Evolutionary conservation across 257 asterid species (phyloP).

Genomic region (Thymus quinquecostatus): DNA sequence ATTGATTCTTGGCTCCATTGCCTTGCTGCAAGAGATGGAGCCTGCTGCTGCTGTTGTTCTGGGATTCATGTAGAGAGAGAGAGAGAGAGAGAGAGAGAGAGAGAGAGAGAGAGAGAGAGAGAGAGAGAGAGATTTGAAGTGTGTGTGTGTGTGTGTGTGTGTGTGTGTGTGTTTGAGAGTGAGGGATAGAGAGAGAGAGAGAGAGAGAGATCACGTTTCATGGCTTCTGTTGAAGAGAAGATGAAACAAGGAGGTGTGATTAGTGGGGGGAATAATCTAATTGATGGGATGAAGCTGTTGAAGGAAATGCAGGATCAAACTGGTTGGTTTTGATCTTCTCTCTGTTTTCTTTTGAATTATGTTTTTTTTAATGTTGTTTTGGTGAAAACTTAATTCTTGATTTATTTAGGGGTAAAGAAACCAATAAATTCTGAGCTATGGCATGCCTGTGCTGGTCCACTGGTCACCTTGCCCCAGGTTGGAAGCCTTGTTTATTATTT

Average conservation of each 20-base stretch:
- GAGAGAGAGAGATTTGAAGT: neutral
- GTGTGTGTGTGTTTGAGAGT: neutral
- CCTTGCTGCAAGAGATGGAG: slow-evolving; percentile 38
- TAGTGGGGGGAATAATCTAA: slow-evolving; percentile 55
- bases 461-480: slow-evolving; percentile 85
- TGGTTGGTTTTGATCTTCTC: slow-evolving; percentile 53
- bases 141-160: neutral
- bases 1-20: slow-evolving; percentile 15
- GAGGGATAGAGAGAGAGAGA: slow-evolving; percentile 12
- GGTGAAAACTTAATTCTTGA: neutral
- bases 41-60: slow-evolving; percentile 29
- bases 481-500: slow-evolving; percentile 91
- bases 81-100: neutral
- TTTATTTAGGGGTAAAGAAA: slow-evolving; percentile 55
- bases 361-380: neutral
- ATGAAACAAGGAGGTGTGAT: slow-evolving; percentile 56
- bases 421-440: slow-evolving; percentile 80
- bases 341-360: neutral
- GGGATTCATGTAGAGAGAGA: slow-evolving; percentile 34
- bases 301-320: slow-evolving; percentile 85
- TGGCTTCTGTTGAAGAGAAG: slow-evolving; percentile 73
- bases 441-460: slow-evolving; percentile 98
- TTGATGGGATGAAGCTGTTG: slow-evolving; percentile 82
- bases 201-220: slow-evolving; percentile 21
- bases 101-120: slow-evolving; percentile 8